Evolutionary conservation across 1,284 basidiomycete species (phyloP), one percentile per base, ranked within the genome.

Genomic region (Entoloma clypeatum): DNA sequence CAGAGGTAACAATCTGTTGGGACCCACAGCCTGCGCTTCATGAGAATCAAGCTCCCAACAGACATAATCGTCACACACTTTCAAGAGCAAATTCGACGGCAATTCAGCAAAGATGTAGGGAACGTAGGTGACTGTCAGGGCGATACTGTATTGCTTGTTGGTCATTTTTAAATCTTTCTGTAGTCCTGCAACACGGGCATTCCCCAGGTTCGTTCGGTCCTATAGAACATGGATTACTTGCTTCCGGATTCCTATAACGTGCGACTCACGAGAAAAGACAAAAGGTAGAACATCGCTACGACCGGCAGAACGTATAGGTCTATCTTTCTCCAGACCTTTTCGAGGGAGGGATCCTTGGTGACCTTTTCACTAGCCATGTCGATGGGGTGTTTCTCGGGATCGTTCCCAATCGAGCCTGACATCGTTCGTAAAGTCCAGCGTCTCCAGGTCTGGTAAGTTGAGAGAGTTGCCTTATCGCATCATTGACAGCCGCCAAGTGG

Each of bases 41-140:
- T 40, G 8, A 33, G 16, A 3, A 22, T 13, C 14, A 11, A 19
- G 5, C 11, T 16, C 16, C 5, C n/a, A 5, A 16, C 9, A 9
- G 4, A 25, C n/a, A 13, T 75, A 6, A 29, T 21, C 5, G 24
- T 26, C 16, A 39, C 58, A 10, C 29, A 73, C 74, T 62, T 75
- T 77, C 28, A 79, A 63, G 23, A 80, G 45, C 21, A 82, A 57
- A 50, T 80, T 82, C 7, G 72, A 75, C 2, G 81, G 81, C 10
- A 84, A 57, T 49, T 83, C 80, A 13, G 72, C 71, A 8, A 63
- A 54, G 31, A 79, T 76, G 48, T 82, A 84, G 0, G 79, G 78
- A 13, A 51, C 23, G 18, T 51, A 51, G 4, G 74, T 75, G 19
- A 77, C 61, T 1, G 75, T 78, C 33, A 79, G 57, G 4, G 68